Evolutionary conservation across 805 yeast genomes (phyloP).

Genomic region (Wickerhamomyces queroliae): DNA sequence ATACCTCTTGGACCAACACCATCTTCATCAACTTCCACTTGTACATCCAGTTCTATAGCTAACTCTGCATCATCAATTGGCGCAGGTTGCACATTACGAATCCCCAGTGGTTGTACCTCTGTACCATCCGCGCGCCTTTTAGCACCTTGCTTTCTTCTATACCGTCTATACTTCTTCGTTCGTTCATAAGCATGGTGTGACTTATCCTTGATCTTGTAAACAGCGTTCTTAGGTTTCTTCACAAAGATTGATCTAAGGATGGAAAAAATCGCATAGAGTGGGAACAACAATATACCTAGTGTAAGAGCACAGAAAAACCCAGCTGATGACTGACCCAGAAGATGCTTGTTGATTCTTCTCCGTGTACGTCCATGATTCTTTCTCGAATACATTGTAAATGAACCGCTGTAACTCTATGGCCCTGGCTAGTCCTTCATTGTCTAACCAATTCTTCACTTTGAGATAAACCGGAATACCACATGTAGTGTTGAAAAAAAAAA

Average conservation of each 20-base stretch:
- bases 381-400: no score
- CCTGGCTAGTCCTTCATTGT: no score
- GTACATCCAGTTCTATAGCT: no score
- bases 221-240: conserved; percentile 2
- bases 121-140: background rate
- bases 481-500: no score
- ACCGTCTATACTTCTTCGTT: conserved; percentile 3
- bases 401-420: no score
- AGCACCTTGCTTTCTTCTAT: conserved; percentile 5
- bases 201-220: background rate
- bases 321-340: background rate
- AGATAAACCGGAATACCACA: no score
- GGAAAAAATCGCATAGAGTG: conserved; percentile 3
- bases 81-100: no score
- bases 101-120: no score
- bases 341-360: background rate
- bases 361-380: background rate
- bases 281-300: conserved; percentile 4
- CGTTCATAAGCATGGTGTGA: background rate
- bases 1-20: no score
- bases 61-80: no score
- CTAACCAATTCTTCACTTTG: background rate
- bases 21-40: no score
- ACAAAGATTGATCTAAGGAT: conserved; percentile 1
- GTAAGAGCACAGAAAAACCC: background rate